Evolutionary conservation across 176 grass and related monocot species (phyloP).

Genomic region (Juncus effusus): DNA sequence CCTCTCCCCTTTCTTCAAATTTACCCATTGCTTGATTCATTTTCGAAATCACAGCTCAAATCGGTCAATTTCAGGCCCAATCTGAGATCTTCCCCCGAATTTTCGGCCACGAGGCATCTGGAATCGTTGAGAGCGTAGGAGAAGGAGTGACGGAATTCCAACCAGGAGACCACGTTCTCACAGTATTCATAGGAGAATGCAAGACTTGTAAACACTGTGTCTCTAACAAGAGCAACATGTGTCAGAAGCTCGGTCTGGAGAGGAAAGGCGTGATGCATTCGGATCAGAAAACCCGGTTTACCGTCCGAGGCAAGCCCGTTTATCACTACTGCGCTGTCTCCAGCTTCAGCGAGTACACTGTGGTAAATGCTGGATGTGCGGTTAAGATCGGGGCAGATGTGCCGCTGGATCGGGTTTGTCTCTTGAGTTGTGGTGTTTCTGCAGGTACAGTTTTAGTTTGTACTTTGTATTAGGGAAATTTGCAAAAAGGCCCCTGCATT

Average conservation of each 20-base stretch:
- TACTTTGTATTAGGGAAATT: neutral
- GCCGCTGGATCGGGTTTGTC: conserved; percentile 79
- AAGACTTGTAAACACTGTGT: conserved; percentile 73
- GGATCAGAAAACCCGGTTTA: conserved; percentile 83
- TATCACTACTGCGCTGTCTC: conserved; percentile 92
- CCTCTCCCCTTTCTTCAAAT: neutral
- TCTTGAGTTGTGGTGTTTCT: conserved; percentile 80
- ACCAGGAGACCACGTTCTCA: conserved; percentile 60
- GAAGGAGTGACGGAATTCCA: conserved; percentile 76
- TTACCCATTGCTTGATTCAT: neutral
- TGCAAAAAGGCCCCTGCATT: neutral
- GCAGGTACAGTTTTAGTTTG: conserved; percentile 49
- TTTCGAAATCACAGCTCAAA: neutral
- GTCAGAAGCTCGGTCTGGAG: conserved; percentile 86
- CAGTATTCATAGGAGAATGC: conserved; percentile 92
- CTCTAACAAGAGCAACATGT: conserved; percentile 91
- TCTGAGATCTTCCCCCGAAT: conserved; percentile 75
- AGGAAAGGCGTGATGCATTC: conserved; percentile 87
- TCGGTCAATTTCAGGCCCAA: conserved; percentile 41
- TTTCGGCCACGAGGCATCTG: conserved; percentile 93
- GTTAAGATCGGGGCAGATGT: conserved; percentile 56
- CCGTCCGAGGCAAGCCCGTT: conserved; percentile 45
- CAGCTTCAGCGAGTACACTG: conserved; percentile 92
- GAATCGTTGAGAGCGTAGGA: conserved; percentile 79
- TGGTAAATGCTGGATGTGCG: conserved; percentile 75